phyloP scores from a whole-genome alignment of 768 basidiomycete species.

The Pleurotus cornucopiae region DNA sequence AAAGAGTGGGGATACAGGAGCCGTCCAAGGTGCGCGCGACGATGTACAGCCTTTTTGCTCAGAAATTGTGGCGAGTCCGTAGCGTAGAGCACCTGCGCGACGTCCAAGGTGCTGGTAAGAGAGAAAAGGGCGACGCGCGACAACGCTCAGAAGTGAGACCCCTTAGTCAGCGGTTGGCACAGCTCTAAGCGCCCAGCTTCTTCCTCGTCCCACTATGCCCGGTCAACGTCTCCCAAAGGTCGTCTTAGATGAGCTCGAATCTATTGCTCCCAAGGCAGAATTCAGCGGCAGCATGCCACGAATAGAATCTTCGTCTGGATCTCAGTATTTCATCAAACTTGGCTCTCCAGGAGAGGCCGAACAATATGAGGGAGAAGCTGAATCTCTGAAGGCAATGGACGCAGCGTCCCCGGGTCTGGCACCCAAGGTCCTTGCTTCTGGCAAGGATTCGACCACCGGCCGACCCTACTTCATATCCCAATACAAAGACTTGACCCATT shows the following conservation, averaged over 20 bases:
- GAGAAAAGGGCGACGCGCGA: too few species aligned
- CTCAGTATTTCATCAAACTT: conserved; percentile 58
- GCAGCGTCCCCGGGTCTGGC: conserved; percentile 65
- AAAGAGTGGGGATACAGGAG: background rate
- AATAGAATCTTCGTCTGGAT: conserved; percentile 53
- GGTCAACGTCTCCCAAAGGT: background rate
- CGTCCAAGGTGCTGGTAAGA: too few species aligned
- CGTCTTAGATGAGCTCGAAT: background rate
- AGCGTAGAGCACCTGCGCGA: too few species aligned
- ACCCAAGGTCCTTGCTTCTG: conserved; percentile 52
- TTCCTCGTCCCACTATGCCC: background rate
- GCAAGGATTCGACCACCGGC: conserved; percentile 28
- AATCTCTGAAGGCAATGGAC: conserved; percentile 61
- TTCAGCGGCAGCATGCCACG: conserved; percentile 43
- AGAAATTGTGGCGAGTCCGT: too few species aligned
- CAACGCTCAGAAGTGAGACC: too few species aligned
- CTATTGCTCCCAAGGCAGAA: conserved; percentile 44
- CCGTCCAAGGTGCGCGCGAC: background rate
- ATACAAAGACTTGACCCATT: conserved; percentile 54
- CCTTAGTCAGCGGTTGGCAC: background rate
- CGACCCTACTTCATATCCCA: conserved; percentile 70
- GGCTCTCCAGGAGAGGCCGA: conserved; percentile 50
- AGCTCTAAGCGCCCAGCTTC: background rate
- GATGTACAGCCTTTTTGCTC: too few species aligned
- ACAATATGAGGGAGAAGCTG: conserved; percentile 66